Evolutionary conservation across 2,329 filamentous ascomycete genomes (phyloP), one percentile per base, ranked within the genome.

Genomic region (Colletotrichum kahawae): DNA sequence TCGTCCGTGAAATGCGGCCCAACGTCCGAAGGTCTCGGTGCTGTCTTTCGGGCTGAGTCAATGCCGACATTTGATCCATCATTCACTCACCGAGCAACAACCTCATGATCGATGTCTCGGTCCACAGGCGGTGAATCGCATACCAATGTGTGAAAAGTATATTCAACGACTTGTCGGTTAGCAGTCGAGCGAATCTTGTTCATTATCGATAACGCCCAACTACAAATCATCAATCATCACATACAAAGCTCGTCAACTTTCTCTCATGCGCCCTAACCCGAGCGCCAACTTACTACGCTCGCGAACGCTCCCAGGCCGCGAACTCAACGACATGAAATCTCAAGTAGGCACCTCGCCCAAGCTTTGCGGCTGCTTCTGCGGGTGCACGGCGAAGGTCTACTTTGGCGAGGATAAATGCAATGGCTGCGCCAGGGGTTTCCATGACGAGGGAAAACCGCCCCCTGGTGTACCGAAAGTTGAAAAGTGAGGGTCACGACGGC

Each of bases 281-380:
- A 51, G 43, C 43, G 43, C n/a, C 43, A 51, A 51, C n/a, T 4
- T 51, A 21, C 0, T 21, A 21, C 43, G 43, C 10, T 51, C 10
- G n/a, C 5, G 43, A 51, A 51, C 43, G 0, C 43, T 51, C 3
- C 21, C 43, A 21, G n/a, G 43, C 43, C 43, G 43, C 43, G 43
- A 51, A 2, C 13, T 51, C n/a, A 48, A 21, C 43, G 43, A 21
- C 43, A 48, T 48, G 43, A 64, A 57, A 7, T 31, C 54, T 9
- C 43, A 48, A 21, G 24, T 29, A n/a, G 60, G 60, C 60, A 14
- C 24, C 2, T 2, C 60, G 4, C n/a, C 60, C 1, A 57, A 31
- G 13, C 27, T 29, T 7, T 69, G 67, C 54, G 21, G 7, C 36
- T 69, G 67, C n/a, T 36, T n/a, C 27, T 69, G 67, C 36, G 67